Percentiles rank a stretch among this genome's conserved stretches.
phyloP scores from a whole-genome alignment of 257 asterid genomes.

The Solanum acaule region DNA sequence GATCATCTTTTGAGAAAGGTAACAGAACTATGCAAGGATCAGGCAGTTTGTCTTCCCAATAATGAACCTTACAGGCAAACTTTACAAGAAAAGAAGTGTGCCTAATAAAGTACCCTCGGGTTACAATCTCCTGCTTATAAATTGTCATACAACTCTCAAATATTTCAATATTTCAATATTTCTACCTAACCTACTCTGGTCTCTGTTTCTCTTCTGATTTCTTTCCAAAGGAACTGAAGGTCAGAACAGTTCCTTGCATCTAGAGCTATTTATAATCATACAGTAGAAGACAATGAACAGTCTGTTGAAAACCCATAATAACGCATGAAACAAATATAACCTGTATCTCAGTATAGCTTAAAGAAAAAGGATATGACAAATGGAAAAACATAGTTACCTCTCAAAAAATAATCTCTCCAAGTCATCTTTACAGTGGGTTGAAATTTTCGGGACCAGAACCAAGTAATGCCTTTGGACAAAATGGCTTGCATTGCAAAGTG shows the following conservation, averaged over 20 bases:
- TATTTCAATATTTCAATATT: background rate
- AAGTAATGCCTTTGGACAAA: conserved; percentile 74
- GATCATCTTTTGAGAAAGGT: background rate
- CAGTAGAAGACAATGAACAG: background rate
- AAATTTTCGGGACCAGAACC: conserved; percentile 86
- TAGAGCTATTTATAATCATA: background rate
- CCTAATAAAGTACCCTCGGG: background rate
- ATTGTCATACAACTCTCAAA: background rate
- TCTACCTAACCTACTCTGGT: background rate
- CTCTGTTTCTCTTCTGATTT: background rate
- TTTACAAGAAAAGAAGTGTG: background rate
- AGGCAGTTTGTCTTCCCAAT: background rate
- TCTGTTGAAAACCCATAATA: background rate
- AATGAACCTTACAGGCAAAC: background rate
- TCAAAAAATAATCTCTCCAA: conserved; percentile 74
- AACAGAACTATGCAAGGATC: background rate
- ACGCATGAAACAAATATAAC: background rate
- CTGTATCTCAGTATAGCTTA: background rate
- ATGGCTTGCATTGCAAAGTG: conserved; percentile 96
- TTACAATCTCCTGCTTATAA: background rate
- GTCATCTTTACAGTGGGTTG: conserved; percentile 59
- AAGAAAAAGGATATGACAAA: background rate
- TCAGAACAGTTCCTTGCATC: background rate
- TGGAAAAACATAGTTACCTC: conserved; percentile 21
- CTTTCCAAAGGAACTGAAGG: background rate